Evolutionary conservation across 2,329 filamentous ascomycete genomes (phyloP), one percentile per base, ranked within the genome.

Genomic region (Colletotrichum noveboracense): DNA sequence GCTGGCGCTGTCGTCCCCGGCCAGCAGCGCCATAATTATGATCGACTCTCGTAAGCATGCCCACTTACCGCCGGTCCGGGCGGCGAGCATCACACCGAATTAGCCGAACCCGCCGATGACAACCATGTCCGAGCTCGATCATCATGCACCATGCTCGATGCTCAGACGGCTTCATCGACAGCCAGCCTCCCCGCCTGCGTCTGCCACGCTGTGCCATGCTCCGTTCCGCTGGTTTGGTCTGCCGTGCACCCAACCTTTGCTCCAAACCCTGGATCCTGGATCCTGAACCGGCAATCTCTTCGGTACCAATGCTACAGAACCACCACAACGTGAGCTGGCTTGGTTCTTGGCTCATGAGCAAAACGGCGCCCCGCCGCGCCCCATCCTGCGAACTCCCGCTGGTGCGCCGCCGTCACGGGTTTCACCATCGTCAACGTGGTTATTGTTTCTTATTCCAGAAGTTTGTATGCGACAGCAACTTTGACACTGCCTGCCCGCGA

Each of bases 141-240:
- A 61, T 56, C 64, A 58, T 71, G 48, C 26, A 48, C 52, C 16
- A 74, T 52, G 34, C 64, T 65, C 70, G 48, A 74, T 76, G 64
- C 65, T 52, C 56, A 73, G 43, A 65, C 32, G 18, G 56, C 70
- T 18, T 13, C 55, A 69, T 68, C 60, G 73, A 72, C 28, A 38
- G 66, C 18, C 30, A 28, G 12, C n/a, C 56, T 38, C 12, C 32
- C 21, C 55, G 64, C 18, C 32, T 52, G 70, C 56, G 16, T 75
- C 21, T 48, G 34, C 18, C 67, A 52, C 52, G 56, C 58, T 30
- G 36, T 70, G 64, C 24, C 32, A 58, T 24, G 61, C 61, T 28
- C 14, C 36, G 60, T 70, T 36, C 34, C 24, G 61, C 30, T 60
- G 48, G 21, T 21, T 18, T 48, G 43, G 43, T 48, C 43, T 48